Evolutionary conservation across 257 asterid species (phyloP).

Genomic region (Scutellaria minor): DNA sequence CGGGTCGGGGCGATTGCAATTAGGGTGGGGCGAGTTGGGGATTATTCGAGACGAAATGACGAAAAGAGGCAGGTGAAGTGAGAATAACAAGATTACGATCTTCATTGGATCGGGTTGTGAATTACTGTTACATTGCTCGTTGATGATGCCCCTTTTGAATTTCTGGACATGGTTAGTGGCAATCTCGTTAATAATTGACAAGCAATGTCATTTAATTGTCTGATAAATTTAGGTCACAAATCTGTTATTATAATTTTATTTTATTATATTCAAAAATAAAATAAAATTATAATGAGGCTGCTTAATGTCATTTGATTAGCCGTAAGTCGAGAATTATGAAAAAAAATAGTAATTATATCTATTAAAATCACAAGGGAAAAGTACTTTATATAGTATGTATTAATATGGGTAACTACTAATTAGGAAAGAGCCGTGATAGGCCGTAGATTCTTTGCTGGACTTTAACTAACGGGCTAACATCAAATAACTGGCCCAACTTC

Average conservation of each 20-base stretch:
- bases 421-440: too few relatives aligned
- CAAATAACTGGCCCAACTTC: too few relatives aligned
- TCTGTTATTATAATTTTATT: background rate
- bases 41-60: slow-evolving; percentile 55
- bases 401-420: too few relatives aligned
- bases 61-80: slow-evolving; percentile 42
- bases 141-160: background rate
- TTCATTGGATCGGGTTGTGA: slow-evolving; percentile 24
- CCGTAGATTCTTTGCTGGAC: too few relatives aligned
- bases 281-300: too few relatives aligned
- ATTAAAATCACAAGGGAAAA: too few relatives aligned
- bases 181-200: slow-evolving; percentile 27
- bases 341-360: too few relatives aligned
- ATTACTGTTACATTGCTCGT: background rate
- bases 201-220: background rate
- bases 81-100: slow-evolving; percentile 13
- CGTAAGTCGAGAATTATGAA: too few relatives aligned
- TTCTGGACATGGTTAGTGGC: slow-evolving; percentile 19
- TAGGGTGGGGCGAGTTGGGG: slow-evolving; percentile 35
- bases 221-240: background rate
- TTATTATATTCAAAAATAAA: too few relatives aligned
- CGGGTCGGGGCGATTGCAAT: slow-evolving; percentile 47
- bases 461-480: too few relatives aligned
- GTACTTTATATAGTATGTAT: too few relatives aligned
- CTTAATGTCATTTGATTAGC: too few relatives aligned